Percentiles rank a stretch among this genome's conserved stretches.
phyloP scores from a whole-genome alignment of 2,329 filamentous ascomycete species.

The Ascochyta pisi region DNA sequence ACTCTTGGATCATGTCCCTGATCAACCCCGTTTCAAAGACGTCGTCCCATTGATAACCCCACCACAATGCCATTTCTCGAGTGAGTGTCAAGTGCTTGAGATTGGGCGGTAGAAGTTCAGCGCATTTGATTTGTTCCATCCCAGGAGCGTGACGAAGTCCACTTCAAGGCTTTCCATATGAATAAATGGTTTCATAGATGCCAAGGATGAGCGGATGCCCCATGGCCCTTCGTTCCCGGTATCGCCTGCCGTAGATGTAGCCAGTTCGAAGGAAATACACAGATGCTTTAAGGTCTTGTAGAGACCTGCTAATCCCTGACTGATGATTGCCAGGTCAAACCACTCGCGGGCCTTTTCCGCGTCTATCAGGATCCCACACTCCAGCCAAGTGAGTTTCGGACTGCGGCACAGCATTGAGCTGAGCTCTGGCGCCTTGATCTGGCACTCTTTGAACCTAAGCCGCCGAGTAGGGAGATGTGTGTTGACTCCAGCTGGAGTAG shows the following conservation, averaged over 20 bases:
- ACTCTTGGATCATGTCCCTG: not conserved
- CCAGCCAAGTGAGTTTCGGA: not conserved
- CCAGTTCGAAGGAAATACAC: not conserved
- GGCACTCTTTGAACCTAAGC: no score
- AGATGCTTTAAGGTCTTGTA: not conserved
- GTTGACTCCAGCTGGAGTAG: no score
- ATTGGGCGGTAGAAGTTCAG: not conserved
- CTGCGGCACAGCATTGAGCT: not conserved
- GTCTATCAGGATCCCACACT: not conserved
- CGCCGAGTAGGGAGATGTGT: no score
- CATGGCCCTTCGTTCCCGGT: conserved; percentile 1
- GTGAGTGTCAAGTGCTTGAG: not conserved
- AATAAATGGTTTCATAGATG: not conserved
- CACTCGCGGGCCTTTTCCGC: not conserved
- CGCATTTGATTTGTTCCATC: no score
- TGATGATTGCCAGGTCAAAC: not conserved
- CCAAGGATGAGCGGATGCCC: not conserved
- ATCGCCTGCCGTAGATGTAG: not conserved
- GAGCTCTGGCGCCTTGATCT: no score
- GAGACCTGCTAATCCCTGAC: not conserved
- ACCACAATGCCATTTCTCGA: conserved; percentile 2
- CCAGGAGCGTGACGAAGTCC: no score
- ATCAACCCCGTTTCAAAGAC: not conserved
- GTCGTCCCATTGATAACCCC: not conserved
- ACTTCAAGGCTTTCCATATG: not conserved